These are phyloP conservation scores for Blastobotrys ciferrii DNA, from an alignment of 1,139 yeast species.

Conservation along the genomic window DNA sequence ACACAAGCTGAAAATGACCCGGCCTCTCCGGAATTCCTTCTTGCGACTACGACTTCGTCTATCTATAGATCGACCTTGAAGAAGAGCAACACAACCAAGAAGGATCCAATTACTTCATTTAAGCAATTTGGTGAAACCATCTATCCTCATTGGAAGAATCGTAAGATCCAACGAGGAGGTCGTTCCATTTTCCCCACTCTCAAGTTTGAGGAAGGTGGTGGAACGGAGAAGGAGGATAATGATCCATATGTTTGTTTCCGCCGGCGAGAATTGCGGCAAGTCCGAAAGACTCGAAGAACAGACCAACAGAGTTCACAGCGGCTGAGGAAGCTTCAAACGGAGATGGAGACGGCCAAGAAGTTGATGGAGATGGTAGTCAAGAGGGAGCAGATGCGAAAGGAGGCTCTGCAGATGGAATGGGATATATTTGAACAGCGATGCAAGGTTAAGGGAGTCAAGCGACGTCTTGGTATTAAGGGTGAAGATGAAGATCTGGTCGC, in stretches of 20 bases:
- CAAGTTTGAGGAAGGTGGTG: conserved; percentile 81
- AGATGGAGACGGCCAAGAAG: conserved; percentile 73
- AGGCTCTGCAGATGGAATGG: conserved; percentile 56
- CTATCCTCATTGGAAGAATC: conserved; percentile 77
- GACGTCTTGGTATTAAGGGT: conserved; percentile 72
- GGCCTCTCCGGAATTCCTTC: conserved; percentile 35
- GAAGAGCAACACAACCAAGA: conserved; percentile 9
- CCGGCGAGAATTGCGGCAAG: conserved; percentile 92
- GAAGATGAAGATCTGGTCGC: conserved; percentile 83
- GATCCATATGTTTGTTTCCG: conserved; percentile 97
- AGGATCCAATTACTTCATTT: conserved; percentile 47
- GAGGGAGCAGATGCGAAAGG: conserved; percentile 65
- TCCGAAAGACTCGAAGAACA: conserved; percentile 93
- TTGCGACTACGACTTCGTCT: conserved; percentile 22
- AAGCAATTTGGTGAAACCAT: conserved; percentile 63
- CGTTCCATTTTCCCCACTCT: conserved; percentile 68
- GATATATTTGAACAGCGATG: conserved; percentile 69
- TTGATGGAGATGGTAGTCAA: conserved; percentile 68
- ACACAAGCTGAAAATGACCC: conserved; percentile 36
- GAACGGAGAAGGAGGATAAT: conserved; percentile 82
- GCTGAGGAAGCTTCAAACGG: conserved; percentile 68
- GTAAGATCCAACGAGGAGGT: conserved; percentile 73
- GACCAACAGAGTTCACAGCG: conserved; percentile 90
- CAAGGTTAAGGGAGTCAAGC: conserved; percentile 67
- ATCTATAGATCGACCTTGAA: conserved; percentile 18